These are phyloP conservation scores for Salvia rosmarinus DNA, from an alignment of 257 asterid genomes.

Conservation along the genomic window DNA sequence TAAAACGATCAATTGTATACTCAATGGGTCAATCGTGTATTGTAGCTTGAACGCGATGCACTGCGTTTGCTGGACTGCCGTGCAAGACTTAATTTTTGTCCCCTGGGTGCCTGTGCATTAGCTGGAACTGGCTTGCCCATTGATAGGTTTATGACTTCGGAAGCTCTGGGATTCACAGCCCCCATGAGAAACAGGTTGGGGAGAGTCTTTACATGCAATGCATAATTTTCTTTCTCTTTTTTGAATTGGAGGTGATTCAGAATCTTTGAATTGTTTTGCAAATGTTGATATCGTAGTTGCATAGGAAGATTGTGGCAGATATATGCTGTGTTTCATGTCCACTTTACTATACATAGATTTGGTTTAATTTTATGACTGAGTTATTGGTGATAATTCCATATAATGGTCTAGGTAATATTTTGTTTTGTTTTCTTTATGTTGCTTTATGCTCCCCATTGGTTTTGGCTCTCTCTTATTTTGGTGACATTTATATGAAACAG, in stretches of 20 bases:
- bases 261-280: conserved; percentile 7
- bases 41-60: conserved; percentile 97
- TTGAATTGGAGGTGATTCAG: not conserved
- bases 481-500: conserved; percentile 61
- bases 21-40: conserved; percentile 23
- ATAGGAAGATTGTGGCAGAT: not conserved
- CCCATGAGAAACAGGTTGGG: conserved; percentile 97
- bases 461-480: conserved; percentile 23
- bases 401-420: not conserved
- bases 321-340: not conserved
- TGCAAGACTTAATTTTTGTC: conserved; percentile 79
- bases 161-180: conserved; percentile 85
- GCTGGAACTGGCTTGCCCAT: conserved; percentile 99
- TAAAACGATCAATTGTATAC: conserved; percentile 26
- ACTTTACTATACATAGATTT: not conserved
- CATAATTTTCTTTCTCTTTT: not conserved
- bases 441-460: conserved; percentile 11
- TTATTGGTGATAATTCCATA: not conserved
- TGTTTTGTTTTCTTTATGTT: conserved; percentile 4
- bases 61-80: conserved; percentile 83
- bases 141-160: conserved; percentile 93
- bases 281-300: not conserved
- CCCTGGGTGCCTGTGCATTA: conserved; percentile 97
- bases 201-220: conserved; percentile 3
- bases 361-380: not conserved